Base-by-base conservation (phyloP, 176 grass and related monocot species). In the Musa beccarii region DNA sequence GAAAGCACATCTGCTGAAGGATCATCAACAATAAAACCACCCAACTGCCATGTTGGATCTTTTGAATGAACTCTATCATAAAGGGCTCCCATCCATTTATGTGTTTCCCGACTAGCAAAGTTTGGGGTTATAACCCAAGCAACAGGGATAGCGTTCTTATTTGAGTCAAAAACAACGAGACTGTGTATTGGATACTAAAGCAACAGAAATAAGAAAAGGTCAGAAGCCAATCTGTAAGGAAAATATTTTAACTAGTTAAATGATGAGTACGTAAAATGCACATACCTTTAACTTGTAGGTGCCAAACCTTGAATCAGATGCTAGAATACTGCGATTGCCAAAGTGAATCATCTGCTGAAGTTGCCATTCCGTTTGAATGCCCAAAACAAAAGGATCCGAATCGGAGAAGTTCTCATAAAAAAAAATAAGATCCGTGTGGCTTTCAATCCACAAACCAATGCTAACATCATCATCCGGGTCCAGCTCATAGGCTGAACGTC, bases 361-460 rank as follows among this genome's bases (percentile, higher is more conserved):
- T 71, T 99, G 90, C 95, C 95, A 99, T 76, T 99, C 86, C 15
- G 95, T 99, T 69, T 99, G 90, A 82, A 99, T 86, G 59, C 95
- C 95, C 59, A 99, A 51, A 76, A 78, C 63, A 87, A 99, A 99
- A 72, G 86, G 85, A 21, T 87, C 88, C 59, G 74, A 84, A 80
- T 86, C 79, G 16, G 90, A 94, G 86, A 89, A 99, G 52, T 94
- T 86, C 76, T 99, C 88, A 66, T 83, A 94, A 53, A 91, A 92
- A 78, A 94, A 99, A 81, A 99, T 79, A 12, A 75, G 76, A 62
- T 99, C 86, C 84, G 78, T 86, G 69, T 99, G 83, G 83, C 76
- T 94, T 82, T 99, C 90, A 51, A 89, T 89, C 90, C 91, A 94
- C 14, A 56, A 86, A 72, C 78, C 78, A 71, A 94, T 87, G 79